phyloP scores from a whole-genome alignment of 129 eudicot genomes.

The Lactuca sativa region DNA sequence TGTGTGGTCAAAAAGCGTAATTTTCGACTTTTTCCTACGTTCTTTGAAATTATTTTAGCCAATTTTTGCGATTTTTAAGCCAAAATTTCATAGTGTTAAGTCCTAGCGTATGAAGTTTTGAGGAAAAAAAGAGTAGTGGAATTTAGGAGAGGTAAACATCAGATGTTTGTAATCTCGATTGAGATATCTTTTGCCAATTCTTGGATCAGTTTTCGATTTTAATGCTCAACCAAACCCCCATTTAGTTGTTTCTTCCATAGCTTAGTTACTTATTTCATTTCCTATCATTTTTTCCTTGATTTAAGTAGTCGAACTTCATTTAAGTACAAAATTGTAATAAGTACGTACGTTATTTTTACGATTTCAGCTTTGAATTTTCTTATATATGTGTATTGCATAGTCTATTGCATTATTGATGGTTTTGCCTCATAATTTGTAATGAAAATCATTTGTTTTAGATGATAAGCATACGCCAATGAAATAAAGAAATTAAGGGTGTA shows the following conservation, averaged over 20 bases:
- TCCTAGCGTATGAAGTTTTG: constrained; percentile 42
- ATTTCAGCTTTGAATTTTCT: background rate
- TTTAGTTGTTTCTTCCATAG: background rate
- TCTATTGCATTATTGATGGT: background rate
- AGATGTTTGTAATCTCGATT: constrained; percentile 37
- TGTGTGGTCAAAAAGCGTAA: constrained; percentile 12
- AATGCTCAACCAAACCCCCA: background rate
- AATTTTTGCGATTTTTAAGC: constrained; percentile 19
- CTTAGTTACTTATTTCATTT: background rate
- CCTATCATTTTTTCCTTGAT: background rate
- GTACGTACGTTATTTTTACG: background rate
- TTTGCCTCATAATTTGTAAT: background rate
- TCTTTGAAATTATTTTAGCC: constrained; percentile 21
- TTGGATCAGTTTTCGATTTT: constrained; percentile 27
- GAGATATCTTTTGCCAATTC: constrained; percentile 35
- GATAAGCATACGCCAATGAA: background rate
- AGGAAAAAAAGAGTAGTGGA: constrained; percentile 21
- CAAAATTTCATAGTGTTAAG: constrained; percentile 29
- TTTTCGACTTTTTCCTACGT: constrained; percentile 7
- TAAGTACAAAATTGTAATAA: too few species aligned
- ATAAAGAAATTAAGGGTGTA: background rate
- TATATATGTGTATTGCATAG: background rate
- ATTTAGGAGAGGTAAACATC: constrained; percentile 22
- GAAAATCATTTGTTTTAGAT: background rate
- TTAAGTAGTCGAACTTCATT: background rate